These are phyloP conservation scores for Podaxis carcinomalis DNA, from an alignment of 768 basidiomycete species.

Conservation along the genomic window DNA sequence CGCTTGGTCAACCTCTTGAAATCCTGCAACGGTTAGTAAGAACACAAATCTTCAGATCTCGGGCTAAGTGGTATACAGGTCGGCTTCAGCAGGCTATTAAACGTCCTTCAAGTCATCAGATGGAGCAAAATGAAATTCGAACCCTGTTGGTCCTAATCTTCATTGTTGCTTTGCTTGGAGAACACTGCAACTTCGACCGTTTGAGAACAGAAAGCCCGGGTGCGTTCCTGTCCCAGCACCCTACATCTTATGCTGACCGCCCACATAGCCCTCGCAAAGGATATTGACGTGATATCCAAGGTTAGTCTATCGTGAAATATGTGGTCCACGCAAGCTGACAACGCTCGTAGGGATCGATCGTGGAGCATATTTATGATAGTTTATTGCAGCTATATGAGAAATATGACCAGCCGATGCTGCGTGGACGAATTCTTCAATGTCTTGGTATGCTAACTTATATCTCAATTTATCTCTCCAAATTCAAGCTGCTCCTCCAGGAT, in stretches of 20 bases:
- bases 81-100: conserved; percentile 58
- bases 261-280: conserved; percentile 45
- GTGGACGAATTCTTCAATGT: conserved; percentile 77
- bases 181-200: conserved; percentile 85
- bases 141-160: conserved; percentile 70
- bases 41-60: neutral
- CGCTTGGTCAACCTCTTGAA: conserved; percentile 76
- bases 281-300: conserved; percentile 55
- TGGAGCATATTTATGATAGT: conserved; percentile 76
- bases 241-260: neutral
- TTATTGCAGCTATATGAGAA: conserved; percentile 73
- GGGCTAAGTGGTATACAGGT: conserved; percentile 28
- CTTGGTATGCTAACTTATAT: conserved; percentile 50
- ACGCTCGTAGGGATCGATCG: conserved; percentile 57
- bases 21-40: conserved; percentile 71
- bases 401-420: conserved; percentile 51
- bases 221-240: conserved; percentile 28
- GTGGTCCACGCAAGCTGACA: neutral
- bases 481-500: conserved; percentile 46
- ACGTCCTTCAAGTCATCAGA: conserved; percentile 34
- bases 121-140: conserved; percentile 46
- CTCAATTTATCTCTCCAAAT: neutral
- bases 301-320: conserved; percentile 24
- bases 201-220: conserved; percentile 59
- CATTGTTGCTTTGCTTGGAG: conserved; percentile 81